These are phyloP conservation scores for Fusarium sp. DNA, from an alignment of 2,329 filamentous ascomycete genomes.

Conservation along the genomic window DNA sequence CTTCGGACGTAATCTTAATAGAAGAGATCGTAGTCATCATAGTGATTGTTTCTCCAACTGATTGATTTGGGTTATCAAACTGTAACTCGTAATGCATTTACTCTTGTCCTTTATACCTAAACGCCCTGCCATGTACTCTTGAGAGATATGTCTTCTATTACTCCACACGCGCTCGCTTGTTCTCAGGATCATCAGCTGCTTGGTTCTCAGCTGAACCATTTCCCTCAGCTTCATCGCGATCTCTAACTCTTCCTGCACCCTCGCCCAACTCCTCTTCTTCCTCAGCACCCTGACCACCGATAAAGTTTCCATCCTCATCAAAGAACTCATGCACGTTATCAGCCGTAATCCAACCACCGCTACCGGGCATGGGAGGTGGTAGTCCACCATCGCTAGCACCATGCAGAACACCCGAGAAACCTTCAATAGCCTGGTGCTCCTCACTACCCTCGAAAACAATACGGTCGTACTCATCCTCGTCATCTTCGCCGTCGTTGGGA, in stretches of 20 bases:
- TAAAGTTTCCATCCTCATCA: constrained; percentile 84
- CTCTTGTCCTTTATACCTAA: constrained; percentile 22
- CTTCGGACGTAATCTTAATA: constrained; percentile 45
- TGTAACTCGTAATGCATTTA: constrained; percentile 12
- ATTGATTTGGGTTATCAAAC: background rate
- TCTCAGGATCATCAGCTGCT: constrained; percentile 55
- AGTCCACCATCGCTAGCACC: constrained; percentile 63
- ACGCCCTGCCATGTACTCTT: constrained; percentile 37
- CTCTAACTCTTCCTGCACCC: constrained; percentile 70
- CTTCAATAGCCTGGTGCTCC: constrained; percentile 66
- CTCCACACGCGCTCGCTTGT: constrained; percentile 61
- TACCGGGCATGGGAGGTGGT: constrained; percentile 77
- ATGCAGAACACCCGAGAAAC: constrained; percentile 65
- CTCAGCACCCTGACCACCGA: constrained; percentile 56
- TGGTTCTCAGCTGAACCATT: constrained; percentile 59
- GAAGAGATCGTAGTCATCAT: constrained; percentile 17
- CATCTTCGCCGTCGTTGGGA: constrained; percentile 68
- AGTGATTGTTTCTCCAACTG: background rate
- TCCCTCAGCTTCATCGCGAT: constrained; percentile 64
- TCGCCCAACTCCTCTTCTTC: constrained; percentile 67
- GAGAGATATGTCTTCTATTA: constrained; percentile 39
- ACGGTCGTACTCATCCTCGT: constrained; percentile 64
- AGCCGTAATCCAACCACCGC: constrained; percentile 87
- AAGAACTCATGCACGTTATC: constrained; percentile 90
- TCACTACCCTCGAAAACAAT: constrained; percentile 67